Percentiles rank a stretch among this genome's conserved stretches.
Conservation (phyloP, 805 yeast genomes). For the Metschnikowia drakensbergensis region DNA sequence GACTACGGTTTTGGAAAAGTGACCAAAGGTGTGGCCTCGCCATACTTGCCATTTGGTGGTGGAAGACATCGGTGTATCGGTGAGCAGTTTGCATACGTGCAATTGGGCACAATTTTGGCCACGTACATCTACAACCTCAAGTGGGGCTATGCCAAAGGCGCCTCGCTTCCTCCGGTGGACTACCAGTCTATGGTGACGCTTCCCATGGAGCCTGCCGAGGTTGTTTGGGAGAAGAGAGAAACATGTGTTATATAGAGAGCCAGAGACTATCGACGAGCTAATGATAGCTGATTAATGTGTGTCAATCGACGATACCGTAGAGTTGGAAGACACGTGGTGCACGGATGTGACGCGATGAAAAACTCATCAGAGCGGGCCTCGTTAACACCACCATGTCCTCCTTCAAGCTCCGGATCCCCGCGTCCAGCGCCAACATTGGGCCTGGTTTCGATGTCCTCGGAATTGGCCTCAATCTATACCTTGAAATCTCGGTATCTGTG, state of each 20-base stretch:
- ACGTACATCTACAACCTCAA: conserved; percentile 70
- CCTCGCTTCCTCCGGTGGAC: conserved; percentile 61
- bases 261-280: background rate
- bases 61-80: conserved; percentile 99
- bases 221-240: conserved; percentile 66
- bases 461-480: conserved; percentile 72
- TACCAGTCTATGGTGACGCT: conserved; percentile 90
- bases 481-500: conserved; percentile 65
- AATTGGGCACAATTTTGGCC: conserved; percentile 79
- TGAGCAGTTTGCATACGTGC: conserved; percentile 95
- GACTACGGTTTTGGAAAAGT: conserved; percentile 98
- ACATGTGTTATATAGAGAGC: conserved; percentile 26
- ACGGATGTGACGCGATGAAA: conserved; percentile 2
- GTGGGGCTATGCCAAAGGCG: conserved; percentile 55
- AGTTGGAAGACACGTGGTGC: background rate
- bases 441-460: conserved; percentile 98
- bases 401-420: conserved; percentile 76
- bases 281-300: too few species aligned
- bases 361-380: background rate
- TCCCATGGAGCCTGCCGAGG: conserved; percentile 73
- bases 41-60: conserved; percentile 97
- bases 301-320: too few species aligned
- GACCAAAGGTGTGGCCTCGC: conserved; percentile 92
- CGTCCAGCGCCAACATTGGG: conserved; percentile 96
- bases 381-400: conserved; percentile 40